Evolutionary conservation across 2,329 filamentous ascomycete genomes (phyloP), one percentile per base, ranked within the genome.

Genomic region (Neofusicoccum kwambonambiense): DNA sequence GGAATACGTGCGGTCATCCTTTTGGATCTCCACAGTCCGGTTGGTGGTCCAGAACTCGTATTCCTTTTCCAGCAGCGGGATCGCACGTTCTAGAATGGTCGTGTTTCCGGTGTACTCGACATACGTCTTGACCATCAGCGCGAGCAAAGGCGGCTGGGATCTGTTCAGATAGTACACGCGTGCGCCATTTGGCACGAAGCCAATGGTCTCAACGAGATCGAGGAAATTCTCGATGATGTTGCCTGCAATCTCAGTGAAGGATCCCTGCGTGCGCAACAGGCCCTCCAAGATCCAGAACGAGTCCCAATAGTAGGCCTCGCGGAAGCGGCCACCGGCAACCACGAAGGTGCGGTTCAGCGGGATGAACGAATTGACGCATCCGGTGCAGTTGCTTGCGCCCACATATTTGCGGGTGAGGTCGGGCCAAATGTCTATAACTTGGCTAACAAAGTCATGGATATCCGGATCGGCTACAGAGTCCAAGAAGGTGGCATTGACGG

Each of bases 291-390:
- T 88, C 87, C 86, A 89, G 77, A 85, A 90, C 37, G 86, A 87
- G 73, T 90, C 87, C 88, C 88, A 90, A 74, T 90, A 90, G 72
- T 90, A 90, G 1, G 86, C 83, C 75, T 90, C 88, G 39, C 88
- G 81, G 79, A 90, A 90, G 35, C 88, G 86, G n/a, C 88, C 88
- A 12, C 88, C 88, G 3, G 88, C 87, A 15, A 90, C 83, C n/a
- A 90, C 87, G 70, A 90, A 90, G 3, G 87, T 88, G 65, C 86
- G 84, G 70, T 88, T 89, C 66, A 90, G 73, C 6, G 87, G 86
- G 64, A 90, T 85, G 75, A 88, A 90, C 72, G 87, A 89, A 69
- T 83, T 83, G 39, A 87, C 86, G 67, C 87, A 90, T 39, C 81
- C 81, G 8, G 80, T 78, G 78, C 87, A 90, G 69, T 83, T 83